Conservation (phyloP, 106 monocot species). For the Posidonia australis region DNA sequence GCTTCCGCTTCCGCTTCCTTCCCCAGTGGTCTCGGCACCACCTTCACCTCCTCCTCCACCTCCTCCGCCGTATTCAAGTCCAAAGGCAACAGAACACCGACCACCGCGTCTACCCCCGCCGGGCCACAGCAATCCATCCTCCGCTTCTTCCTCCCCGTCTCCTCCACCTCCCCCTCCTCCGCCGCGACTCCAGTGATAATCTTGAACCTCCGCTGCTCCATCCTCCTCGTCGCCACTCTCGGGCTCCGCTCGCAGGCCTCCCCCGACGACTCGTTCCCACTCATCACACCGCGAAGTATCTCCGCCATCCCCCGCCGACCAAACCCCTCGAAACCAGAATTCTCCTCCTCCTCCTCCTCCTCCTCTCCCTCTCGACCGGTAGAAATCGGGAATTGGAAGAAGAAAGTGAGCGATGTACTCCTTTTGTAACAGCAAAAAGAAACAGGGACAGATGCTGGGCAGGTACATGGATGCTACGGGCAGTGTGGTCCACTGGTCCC, state of each 20-base stretch:
- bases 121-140: background rate
- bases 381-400: too few species aligned
- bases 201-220: conserved; percentile 1
- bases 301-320: background rate
- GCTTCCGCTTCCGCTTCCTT: background rate
- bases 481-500: too few species aligned
- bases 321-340: too few species aligned
- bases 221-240: background rate
- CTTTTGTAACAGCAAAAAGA: too few species aligned
- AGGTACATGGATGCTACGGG: too few species aligned
- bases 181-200: background rate
- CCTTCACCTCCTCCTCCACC: background rate
- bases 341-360: too few species aligned
- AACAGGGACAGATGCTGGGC: too few species aligned
- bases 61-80: conserved; percentile 1
- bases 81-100: background rate
- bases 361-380: too few species aligned
- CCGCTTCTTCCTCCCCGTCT: background rate
- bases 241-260: background rate
- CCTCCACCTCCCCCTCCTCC: background rate
- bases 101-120: background rate
- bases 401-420: too few species aligned
- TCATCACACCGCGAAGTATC: conserved; percentile 2
- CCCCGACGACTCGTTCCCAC: background rate
- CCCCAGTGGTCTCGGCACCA: background rate